phyloP scores from a whole-genome alignment of 805 yeast species.

The Starmerella geochares region DNA sequence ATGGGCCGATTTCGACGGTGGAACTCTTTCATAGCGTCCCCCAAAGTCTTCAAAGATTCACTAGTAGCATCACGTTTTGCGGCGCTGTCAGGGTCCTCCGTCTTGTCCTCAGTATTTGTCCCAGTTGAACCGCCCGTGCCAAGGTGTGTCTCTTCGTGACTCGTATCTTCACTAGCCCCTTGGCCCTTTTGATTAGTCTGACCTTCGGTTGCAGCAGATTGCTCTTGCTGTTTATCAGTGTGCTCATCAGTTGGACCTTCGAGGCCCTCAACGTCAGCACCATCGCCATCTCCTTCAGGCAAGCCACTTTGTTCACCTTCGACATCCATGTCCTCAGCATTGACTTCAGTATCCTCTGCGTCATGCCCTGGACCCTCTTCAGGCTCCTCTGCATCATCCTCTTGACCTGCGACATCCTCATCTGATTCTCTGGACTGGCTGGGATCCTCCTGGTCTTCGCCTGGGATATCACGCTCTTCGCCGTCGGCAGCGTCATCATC shows the following conservation, averaged over 20 bases:
- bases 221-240: constrained; percentile 30
- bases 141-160: constrained; percentile 32
- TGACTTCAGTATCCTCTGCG: constrained; percentile 18
- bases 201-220: constrained; percentile 26
- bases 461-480: constrained; percentile 29
- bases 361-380: constrained; percentile 20
- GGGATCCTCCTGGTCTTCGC: constrained; percentile 18
- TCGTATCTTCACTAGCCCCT: constrained; percentile 44
- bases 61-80: constrained; percentile 24
- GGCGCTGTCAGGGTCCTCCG: constrained; percentile 55
- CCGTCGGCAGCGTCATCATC: constrained; percentile 25
- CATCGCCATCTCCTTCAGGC: constrained; percentile 28
- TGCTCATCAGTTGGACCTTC: constrained; percentile 60
- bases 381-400: constrained; percentile 26
- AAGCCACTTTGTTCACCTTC: constrained; percentile 23
- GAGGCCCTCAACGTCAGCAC: constrained; percentile 39
- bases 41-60: constrained; percentile 71
- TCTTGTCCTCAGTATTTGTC: constrained; percentile 42
- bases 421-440: too few relatives aligned
- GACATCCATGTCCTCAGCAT: constrained; percentile 26
- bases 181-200: constrained; percentile 44
- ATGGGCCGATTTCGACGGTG: constrained; percentile 86
- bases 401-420: constrained; percentile 25
- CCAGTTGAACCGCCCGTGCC: constrained; percentile 47
- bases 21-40: constrained; percentile 84